A percentile compares a stretch with the other conserved stretches of the same genome.
Evolutionary conservation across 805 yeast genomes (phyloP).

Genomic region (Nakazawaea sp.): DNA sequence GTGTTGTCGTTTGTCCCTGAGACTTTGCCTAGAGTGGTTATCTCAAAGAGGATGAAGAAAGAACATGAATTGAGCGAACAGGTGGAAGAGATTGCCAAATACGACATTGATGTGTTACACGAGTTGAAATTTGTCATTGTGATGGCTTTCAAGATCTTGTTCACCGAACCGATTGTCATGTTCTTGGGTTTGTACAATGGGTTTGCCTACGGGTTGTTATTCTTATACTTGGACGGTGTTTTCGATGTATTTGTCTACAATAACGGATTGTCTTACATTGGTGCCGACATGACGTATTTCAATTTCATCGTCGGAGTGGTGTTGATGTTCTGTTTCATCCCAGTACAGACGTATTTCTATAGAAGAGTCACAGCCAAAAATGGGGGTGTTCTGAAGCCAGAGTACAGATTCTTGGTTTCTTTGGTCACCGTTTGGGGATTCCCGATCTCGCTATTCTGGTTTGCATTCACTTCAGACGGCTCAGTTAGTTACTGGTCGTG

Average conservation of each 20-base stretch:
- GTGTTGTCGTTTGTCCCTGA: conserved; percentile 23
- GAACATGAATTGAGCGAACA: conserved; percentile 6
- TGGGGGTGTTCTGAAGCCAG: conserved; percentile 28
- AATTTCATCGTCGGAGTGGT: conserved; percentile 27
- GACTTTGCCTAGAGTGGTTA: conserved; percentile 27
- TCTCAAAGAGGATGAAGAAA: conserved; percentile 20
- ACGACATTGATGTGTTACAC: conserved; percentile 15
- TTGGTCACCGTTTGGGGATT: conserved; percentile 28
- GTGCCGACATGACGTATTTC: conserved; percentile 26
- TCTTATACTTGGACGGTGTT: conserved; percentile 28
- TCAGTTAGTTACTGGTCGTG: conserved; percentile 26
- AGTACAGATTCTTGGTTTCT: conserved; percentile 25
- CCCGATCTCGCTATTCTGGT: conserved; percentile 28
- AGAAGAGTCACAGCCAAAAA: conserved; percentile 21
- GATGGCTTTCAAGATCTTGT: conserved; percentile 27
- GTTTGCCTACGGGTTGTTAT: conserved; percentile 27
- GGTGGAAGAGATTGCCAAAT: conserved; percentile 17
- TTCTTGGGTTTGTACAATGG: conserved; percentile 28
- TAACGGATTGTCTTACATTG: conserved; percentile 23
- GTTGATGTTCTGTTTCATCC: conserved; percentile 21
- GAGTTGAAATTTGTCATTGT: conserved; percentile 22
- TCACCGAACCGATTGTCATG: conserved; percentile 27
- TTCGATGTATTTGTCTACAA: conserved; percentile 26
- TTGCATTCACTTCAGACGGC: conserved; percentile 27
- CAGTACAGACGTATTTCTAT: conserved; percentile 25